Base-by-base conservation (phyloP, 108 stramenopile species). In the Fragilaria crotonensis region DNA sequence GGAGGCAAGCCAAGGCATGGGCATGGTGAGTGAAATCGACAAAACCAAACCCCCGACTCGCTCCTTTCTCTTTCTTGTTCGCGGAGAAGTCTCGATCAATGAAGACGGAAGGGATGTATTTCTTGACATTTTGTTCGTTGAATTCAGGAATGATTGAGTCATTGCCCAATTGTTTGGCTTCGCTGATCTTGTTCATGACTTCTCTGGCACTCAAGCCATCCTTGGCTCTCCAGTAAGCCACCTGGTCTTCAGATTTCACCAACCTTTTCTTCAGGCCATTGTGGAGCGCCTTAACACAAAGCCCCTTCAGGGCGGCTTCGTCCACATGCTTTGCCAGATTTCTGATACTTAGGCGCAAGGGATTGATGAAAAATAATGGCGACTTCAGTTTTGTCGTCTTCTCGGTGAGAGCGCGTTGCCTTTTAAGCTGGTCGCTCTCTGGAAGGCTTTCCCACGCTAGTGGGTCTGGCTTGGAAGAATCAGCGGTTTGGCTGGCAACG, bases 331-430 rank as follows among this genome's bases (percentile, higher is more conserved):
- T 93, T 36, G 71, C 82, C 57, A 99, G 64, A 66, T 98, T 98
- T 9, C 97, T 77, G 45, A 99, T 73, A 52, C 78, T 81, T 2
- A 99, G 75, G 5, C 97, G 82, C 33, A 57, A 60, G 1, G 96
- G 96, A 72, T 95, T 96, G 67, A 99, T 93, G 71, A 98, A 98
- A 61, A 99, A 99, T 5, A 97, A 73, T 5, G 98, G 98, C 28
- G 85, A 91, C 47, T 82, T 76, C 17, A 99, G 74, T 75, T 99
- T 99, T 27, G 85, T 76, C 48, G 81, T 92, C 70, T 95, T 94
- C 33, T 99, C 98, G 48, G 72, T 62, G 53, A 90, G 80, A 0
- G 96, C 95, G 0, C 75, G 60, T 53, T 86, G 80, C 33, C 98
- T 76, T 70, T 97, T 99, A 33, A 82, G 75, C 57, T 91, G 74